phyloP scores from a whole-genome alignment of 805 yeast genomes.

The Lachancea lanzarotensis region DNA sequence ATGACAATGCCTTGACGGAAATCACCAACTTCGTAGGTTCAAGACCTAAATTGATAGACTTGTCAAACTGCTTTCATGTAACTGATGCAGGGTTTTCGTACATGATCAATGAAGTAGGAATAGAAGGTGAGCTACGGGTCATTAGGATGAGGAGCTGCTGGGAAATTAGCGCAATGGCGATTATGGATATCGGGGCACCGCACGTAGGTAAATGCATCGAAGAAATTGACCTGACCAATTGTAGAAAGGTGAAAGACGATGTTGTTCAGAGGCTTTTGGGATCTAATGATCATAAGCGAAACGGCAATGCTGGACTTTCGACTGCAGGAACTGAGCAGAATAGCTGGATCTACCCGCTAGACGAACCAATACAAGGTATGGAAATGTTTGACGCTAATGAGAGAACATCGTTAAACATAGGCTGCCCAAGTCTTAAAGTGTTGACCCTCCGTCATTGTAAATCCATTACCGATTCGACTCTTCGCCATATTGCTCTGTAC shows the following conservation, averaged over 20 bases:
- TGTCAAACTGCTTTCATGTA: conserved; percentile 70
- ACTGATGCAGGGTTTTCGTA: conserved; percentile 71
- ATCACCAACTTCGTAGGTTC: conserved; percentile 68
- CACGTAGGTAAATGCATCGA: conserved; percentile 53
- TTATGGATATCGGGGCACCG: conserved; percentile 67
- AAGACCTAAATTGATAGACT: conserved; percentile 52
- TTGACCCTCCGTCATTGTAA: conserved; percentile 69
- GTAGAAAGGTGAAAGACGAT: conserved; percentile 65
- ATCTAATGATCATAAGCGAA: conserved; percentile 9
- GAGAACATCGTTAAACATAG: conserved; percentile 29
- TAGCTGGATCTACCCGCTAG: conserved; percentile 8
- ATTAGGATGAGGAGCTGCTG: conserved; percentile 63
- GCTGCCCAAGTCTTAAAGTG: conserved; percentile 52
- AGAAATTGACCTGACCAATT: conserved; percentile 62
- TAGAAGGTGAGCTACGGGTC: conserved; percentile 48
- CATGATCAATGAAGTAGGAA: conserved; percentile 64
- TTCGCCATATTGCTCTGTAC: conserved; percentile 54
- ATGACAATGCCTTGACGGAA: conserved; percentile 49
- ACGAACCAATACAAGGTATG: conserved; percentile 29
- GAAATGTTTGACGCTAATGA: conserved; percentile 19
- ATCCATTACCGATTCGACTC: conserved; percentile 60
- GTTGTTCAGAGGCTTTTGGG: conserved; percentile 67
- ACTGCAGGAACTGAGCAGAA: neutral
- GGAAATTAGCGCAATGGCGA: conserved; percentile 77
- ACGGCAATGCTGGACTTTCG: neutral